Evolutionary conservation across 805 yeast genomes (phyloP).

Genomic region (Allodekkera sacchari): DNA sequence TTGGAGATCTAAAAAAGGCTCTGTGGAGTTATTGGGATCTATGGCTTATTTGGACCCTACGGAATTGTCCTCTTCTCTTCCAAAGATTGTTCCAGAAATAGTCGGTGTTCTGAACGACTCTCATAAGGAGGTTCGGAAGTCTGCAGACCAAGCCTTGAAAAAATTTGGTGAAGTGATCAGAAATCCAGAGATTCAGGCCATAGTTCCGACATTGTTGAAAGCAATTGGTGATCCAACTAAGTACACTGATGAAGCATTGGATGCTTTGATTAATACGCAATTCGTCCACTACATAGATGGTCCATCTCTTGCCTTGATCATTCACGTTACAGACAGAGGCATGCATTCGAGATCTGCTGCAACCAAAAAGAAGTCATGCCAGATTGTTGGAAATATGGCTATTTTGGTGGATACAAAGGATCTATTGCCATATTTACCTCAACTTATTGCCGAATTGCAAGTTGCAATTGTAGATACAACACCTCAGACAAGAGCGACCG

Average conservation of each 20-base stretch:
- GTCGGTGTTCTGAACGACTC: constrained; percentile 92
- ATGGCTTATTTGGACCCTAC: constrained; percentile 97
- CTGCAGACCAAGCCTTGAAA: constrained; percentile 84
- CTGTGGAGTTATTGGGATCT: constrained; percentile 91
- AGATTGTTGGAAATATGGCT: constrained; percentile 98
- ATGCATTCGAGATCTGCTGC: constrained; percentile 90
- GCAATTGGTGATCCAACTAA: constrained; percentile 97
- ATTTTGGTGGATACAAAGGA: constrained; percentile 87
- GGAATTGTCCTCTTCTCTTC: constrained; percentile 81
- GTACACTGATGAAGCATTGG: constrained; percentile 80
- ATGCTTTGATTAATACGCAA: constrained; percentile 78
- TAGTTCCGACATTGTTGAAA: constrained; percentile 77
- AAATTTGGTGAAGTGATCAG: constrained; percentile 95
- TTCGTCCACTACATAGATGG: constrained; percentile 98
- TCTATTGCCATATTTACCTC: constrained; percentile 71
- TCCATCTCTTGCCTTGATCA: constrained; percentile 90
- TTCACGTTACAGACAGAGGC: constrained; percentile 93
- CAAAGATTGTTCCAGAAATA: constrained; percentile 90
- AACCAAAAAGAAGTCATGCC: constrained; percentile 89
- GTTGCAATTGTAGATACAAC: constrained; percentile 98
- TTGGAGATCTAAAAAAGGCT: constrained; percentile 96
- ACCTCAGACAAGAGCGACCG: constrained; percentile 93
- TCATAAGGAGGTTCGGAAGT: constrained; percentile 93
- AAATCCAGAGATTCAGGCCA: constrained; percentile 91
- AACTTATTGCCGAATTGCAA: constrained; percentile 75